A percentile compares a stretch with the other conserved stretches of the same genome.
phyloP scores from a whole-genome alignment of 192 early-diverging fungal genomes.

The Entophlyctis helioformis region DNA sequence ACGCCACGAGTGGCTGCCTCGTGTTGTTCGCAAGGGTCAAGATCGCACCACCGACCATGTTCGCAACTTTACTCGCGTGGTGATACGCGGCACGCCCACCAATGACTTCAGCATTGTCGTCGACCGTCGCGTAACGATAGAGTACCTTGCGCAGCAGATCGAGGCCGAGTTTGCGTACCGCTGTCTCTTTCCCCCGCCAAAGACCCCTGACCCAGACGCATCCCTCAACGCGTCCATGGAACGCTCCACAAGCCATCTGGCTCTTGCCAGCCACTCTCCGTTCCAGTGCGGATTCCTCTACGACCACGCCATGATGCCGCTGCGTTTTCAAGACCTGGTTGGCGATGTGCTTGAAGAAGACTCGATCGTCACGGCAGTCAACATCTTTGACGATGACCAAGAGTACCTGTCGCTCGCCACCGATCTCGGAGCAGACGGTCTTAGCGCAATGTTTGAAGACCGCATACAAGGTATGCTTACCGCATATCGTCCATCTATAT shows the following conservation, averaged over 20 bases:
- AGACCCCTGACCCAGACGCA: too few relatives aligned
- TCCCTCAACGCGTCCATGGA: too few relatives aligned
- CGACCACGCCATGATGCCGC: constrained; percentile 20
- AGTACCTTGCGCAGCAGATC: constrained; percentile 49
- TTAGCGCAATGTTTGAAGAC: too few relatives aligned
- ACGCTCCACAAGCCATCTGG: too few relatives aligned
- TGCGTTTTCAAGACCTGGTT: constrained; percentile 19
- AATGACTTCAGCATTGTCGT: constrained; percentile 10
- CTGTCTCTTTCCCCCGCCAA: constrained; percentile 13
- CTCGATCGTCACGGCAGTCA: constrained; percentile 16
- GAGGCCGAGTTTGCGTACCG: constrained; percentile 57
- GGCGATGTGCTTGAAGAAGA: constrained; percentile 20
- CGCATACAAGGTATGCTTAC: too few relatives aligned
- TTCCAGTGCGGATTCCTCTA: constrained; percentile 6
- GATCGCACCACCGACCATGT: constrained; percentile 21
- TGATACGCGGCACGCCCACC: constrained; percentile 2
- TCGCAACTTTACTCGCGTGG: constrained; percentile 29
- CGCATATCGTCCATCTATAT: too few relatives aligned
- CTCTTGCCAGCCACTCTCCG: too few relatives aligned
- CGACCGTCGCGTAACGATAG: constrained; percentile 39
- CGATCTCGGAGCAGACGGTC: too few relatives aligned
- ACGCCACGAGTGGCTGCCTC: too few relatives aligned
- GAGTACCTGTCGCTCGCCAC: too few relatives aligned
- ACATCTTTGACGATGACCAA: constrained; percentile 19
- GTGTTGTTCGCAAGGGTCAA: too few relatives aligned